Evolutionary conservation across 257 asterid species (phyloP), one percentile per base, ranked within the genome.

Genomic region (Solanum medicagineum): DNA sequence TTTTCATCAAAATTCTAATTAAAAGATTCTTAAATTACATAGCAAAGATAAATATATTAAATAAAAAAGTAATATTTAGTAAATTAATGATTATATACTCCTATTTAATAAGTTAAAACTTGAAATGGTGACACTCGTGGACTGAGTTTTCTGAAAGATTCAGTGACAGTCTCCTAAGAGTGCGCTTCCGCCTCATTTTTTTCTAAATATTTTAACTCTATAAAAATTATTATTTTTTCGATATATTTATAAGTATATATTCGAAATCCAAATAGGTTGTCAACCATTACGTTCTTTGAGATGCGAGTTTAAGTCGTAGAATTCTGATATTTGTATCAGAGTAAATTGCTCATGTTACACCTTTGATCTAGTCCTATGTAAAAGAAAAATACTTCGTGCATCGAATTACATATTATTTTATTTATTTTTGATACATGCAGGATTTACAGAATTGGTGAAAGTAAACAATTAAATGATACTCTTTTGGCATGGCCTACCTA

Each of bases 111-210:
- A 24, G 22, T 14, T 75, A 51, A 77, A 51, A 26, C 24, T 77
- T 51, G 47, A 51, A 77, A 40, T 42, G 66, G 65, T 79, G 83
- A 79, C 83, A 79, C 66, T 53, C 83, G 83, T 53, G 65, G 83
- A 53, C 65, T 79, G 83, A 11, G 65, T 79, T 79, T 79, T 29
- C 83, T 79, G 83, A 79, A 53, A 53, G 49, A 79, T 29, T 53
- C 83, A 79, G 83, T 53, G 83, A 79, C 65, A 79, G 65, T 53
- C 53, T 29, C 65, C 83, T 53, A 79, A 79, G 83, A 79, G 65
- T 79, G 83, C 83, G 83, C 83, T 79, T 16, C 49, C 10, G 65
- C 60, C 44, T 75, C 44, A 79, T 17, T 79, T 24, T 79, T 24
- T 49, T 49, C 20, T 3, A 2, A n/a, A 74, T 14, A 74, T 74